Percentiles rank a stretch among this genome's conserved stretches.
Evolutionary conservation across 306 rosid species (phyloP).

Genomic region (Macrotyloma uniflorum): DNA sequence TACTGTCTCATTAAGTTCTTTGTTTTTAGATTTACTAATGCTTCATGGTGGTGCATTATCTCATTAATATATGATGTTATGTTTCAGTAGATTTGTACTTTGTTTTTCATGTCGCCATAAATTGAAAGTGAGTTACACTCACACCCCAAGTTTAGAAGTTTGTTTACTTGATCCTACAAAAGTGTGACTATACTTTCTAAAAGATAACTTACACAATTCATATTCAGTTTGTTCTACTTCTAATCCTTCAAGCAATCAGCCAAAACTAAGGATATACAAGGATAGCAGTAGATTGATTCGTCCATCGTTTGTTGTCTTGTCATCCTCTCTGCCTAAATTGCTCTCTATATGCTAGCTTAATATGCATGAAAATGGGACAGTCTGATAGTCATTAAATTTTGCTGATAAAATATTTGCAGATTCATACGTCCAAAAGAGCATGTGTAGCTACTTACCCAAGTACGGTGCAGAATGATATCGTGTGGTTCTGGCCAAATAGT

Average conservation of each 20-base stretch:
- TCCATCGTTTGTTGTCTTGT: conserved; percentile 21
- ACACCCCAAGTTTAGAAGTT: neutral
- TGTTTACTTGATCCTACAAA: neutral
- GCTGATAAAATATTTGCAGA: conserved; percentile 52
- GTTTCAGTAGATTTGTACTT: neutral
- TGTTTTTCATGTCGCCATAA: neutral
- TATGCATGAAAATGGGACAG: neutral
- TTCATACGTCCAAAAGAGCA: conserved; percentile 73
- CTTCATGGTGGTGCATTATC: no score
- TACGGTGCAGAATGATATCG: conserved; percentile 68
- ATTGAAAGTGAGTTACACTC: neutral
- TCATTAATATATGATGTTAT: no score
- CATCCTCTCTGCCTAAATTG: neutral
- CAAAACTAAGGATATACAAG: neutral
- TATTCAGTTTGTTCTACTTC: neutral
- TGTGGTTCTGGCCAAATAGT: conserved; percentile 92
- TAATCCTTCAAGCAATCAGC: neutral
- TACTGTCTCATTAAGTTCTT: neutral
- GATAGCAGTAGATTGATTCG: conserved; percentile 13
- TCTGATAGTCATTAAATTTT: conserved; percentile 15
- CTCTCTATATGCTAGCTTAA: neutral
- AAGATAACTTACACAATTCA: neutral
- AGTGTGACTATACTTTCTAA: neutral
- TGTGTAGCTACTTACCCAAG: conserved; percentile 84
- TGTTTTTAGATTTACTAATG: neutral